A percentile compares a stretch with the other conserved stretches of the same genome.
These are phyloP conservation scores for cucumber (Cucumis sativus) DNA, from an alignment of 306 rosid species.

Conservation along the genomic window Cucumber_9930_V3 NC_026657.2:17725501-17726000, in stretches of 20 bases:
- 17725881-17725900: conserved; percentile 81
- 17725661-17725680: neutral
- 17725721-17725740: conserved; percentile 30
- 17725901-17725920: conserved; percentile 68
- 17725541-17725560: neutral
- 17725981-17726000: neutral
- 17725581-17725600: neutral
- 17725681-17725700: neutral
- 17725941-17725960: conserved; percentile 53
- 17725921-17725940: conserved; percentile 32
- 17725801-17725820: neutral
- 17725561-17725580: neutral
- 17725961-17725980: conserved; percentile 32
- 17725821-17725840: neutral
- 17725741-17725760: conserved; percentile 49
- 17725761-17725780: conserved; percentile 36
- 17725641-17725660: neutral
- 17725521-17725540: neutral
- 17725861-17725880: conserved; percentile 64
- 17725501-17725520: neutral
- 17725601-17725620: neutral
- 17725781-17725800: conserved; percentile 4
- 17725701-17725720: neutral
- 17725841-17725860: neutral
- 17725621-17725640: neutral